Evolutionary conservation across 306 rosid species (phyloP).

Genomic region (Inga laurina): DNA sequence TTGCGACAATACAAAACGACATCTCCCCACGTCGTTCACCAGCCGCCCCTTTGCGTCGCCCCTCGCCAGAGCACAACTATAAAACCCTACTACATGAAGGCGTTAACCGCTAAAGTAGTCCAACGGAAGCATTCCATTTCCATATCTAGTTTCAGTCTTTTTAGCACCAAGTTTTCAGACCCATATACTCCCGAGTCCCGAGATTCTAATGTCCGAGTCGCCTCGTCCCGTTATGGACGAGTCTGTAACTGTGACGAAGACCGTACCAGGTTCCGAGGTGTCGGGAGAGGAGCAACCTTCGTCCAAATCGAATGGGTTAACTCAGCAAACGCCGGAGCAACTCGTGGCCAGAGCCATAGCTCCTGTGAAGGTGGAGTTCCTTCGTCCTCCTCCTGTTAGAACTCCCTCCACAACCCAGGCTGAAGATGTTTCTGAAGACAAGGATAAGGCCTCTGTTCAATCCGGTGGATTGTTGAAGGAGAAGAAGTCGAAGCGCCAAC

Average conservation of each 20-base stretch:
- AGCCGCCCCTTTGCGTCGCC: not conserved
- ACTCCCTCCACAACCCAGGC: slow-evolving; percentile 23
- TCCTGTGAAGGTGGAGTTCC: slow-evolving; percentile 68
- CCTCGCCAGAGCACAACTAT: not conserved
- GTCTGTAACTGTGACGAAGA: slow-evolving; percentile 12
- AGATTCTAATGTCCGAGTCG: not conserved
- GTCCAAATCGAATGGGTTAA: slow-evolving; percentile 10
- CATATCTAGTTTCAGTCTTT: not conserved
- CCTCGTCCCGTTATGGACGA: slow-evolving; percentile 43
- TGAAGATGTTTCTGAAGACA: slow-evolving; percentile 34
- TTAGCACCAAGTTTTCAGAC: not conserved
- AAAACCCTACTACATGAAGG: not conserved
- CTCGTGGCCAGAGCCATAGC: slow-evolving; percentile 78
- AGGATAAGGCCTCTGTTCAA: slow-evolving; percentile 37
- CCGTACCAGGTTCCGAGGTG: not conserved
- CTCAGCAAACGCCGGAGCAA: slow-evolving; percentile 55
- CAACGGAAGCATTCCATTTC: not conserved
- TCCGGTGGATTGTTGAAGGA: slow-evolving; percentile 49
- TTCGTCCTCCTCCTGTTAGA: slow-evolving; percentile 68
- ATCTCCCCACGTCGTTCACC: not conserved
- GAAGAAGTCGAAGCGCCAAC: slow-evolving; percentile 93
- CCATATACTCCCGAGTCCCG: not conserved
- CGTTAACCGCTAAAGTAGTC: not conserved
- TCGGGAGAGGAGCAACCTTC: not conserved
- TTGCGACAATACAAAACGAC: not conserved